These are phyloP conservation scores for Helianthus tuberosus DNA, from an alignment of 129 eudicot species.

Conservation along the genomic window DNA sequence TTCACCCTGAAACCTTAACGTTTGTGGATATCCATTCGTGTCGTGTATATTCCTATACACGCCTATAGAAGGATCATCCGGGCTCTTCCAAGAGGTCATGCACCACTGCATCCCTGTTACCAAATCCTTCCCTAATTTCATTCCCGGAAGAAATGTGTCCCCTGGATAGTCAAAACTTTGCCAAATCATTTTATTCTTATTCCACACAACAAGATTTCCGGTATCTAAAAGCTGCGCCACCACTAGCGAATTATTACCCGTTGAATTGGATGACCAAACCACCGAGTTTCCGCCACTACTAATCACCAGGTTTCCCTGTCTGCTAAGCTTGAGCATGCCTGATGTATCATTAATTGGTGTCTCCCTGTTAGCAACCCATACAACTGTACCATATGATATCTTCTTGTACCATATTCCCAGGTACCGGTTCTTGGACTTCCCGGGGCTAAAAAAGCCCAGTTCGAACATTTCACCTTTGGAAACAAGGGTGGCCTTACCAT, in stretches of 20 bases:
- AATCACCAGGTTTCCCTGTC: not conserved
- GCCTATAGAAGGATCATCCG: constrained; percentile 60
- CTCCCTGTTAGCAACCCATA: constrained; percentile 33
- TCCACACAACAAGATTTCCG: constrained; percentile 42
- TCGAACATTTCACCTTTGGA: constrained; percentile 21
- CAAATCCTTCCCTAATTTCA: constrained; percentile 37
- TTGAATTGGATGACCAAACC: constrained; percentile 27
- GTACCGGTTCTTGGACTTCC: constrained; percentile 17
- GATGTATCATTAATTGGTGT: constrained; percentile 11
- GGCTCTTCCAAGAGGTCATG: constrained; percentile 52
- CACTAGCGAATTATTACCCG: constrained; percentile 13
- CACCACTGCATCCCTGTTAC: constrained; percentile 29
- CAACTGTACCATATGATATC: constrained; percentile 20
- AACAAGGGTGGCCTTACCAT: constrained; percentile 24
- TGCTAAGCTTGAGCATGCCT: constrained; percentile 11
- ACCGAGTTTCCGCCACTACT: not conserved
- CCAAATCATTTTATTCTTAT: constrained; percentile 32
- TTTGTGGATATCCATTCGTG: constrained; percentile 50
- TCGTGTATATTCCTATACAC: constrained; percentile 22
- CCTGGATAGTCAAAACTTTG: constrained; percentile 57
- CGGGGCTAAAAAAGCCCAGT: constrained; percentile 32
- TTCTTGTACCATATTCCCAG: constrained; percentile 40
- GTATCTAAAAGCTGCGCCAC: constrained; percentile 32
- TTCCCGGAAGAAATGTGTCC: constrained; percentile 37
- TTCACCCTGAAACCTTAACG: constrained; percentile 6